Percentiles rank a stretch among this genome's conserved stretches.
Evolutionary conservation across 495 filamentous ascomycete genomes (phyloP).

Genomic region (Penicillium angulare): DNA sequence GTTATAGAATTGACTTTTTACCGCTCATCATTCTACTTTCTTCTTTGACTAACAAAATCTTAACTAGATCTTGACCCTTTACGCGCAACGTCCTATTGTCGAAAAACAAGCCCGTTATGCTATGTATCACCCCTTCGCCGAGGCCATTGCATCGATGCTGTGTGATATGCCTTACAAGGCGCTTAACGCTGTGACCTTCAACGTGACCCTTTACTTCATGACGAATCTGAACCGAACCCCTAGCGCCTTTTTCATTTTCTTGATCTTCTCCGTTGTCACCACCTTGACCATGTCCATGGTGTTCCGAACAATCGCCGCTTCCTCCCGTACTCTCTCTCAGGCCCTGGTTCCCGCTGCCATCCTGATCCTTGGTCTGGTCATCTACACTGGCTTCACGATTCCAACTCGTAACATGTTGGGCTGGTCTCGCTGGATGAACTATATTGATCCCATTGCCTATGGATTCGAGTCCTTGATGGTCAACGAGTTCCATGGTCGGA

Average conservation of each 20-base stretch:
- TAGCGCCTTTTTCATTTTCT: conserved; percentile 60
- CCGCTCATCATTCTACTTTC: no score
- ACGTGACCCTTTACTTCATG: conserved; percentile 62
- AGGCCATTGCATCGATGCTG: conserved; percentile 60
- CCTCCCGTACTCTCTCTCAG: conserved; percentile 52
- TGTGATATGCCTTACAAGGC: conserved; percentile 62
- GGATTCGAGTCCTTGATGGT: conserved; percentile 52
- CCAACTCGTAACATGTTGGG: conserved; percentile 50
- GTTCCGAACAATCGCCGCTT: conserved; percentile 51
- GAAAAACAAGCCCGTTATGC: conserved; percentile 67
- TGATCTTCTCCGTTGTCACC: conserved; percentile 53
- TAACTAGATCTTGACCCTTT: conserved; percentile 57
- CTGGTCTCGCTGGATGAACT: conserved; percentile 56
- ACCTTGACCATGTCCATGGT: conserved; percentile 62
- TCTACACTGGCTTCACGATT: conserved; percentile 55
- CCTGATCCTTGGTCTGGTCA: conserved; percentile 51
- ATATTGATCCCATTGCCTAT: conserved; percentile 50
- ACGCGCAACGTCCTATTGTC: conserved; percentile 64
- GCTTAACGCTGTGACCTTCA: conserved; percentile 50
- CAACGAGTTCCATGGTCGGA: conserved; percentile 60
- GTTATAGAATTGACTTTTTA: no score
- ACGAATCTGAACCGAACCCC: conserved; percentile 49
- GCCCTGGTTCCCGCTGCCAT: conserved; percentile 53
- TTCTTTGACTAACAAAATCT: background rate
- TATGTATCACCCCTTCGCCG: conserved; percentile 65